Base-by-base conservation (phyloP, 768 basidiomycete genomes). In the Leccinellum rugosiceps region DNA sequence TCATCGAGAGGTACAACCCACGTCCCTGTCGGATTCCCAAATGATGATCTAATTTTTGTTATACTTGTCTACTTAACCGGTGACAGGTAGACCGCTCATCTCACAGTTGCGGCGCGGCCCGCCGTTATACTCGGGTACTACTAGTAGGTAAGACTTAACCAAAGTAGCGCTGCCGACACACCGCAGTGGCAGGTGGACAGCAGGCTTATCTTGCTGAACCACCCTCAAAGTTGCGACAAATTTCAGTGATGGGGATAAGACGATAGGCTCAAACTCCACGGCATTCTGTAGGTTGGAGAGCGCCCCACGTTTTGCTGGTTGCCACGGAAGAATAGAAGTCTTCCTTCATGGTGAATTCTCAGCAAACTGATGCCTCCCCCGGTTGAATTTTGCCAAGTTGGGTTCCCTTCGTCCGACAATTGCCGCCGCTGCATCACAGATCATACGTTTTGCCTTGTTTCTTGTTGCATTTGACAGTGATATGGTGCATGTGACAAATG, bases 1-100 rank as follows among this genome's bases (percentile, higher is more conserved):
- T 55, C 63, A 59, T 67, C 61, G 54, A 68, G 66, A 63, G 57
- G 56, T 55, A 65, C 65, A 58, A 54, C 62, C 59, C 31, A 53
- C 60, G 65, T 71, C 60, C 64, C 68, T 72, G 68, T 70, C 68
- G 66, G 68, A 68, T 63, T 64, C 59, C 59, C 61, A 64, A 66
- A 62, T 65, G 41, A 60, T 62, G 53, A 58, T 65, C 55, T 62
- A 53, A 65, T 67, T 50, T 50, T 50, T 50, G 52, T 56, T 56
- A 56, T 57, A 41, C 50, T 58, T 19, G 46, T 57, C 61, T 55
- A 28, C 53, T 62, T 65, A 61, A 35, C 53, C 55, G 58, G 53
- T 68, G 66, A 64, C 71, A 63, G 60, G 14, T 52, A 19, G 51
- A 49, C 62, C 66, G 66, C 68, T 58, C 63, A 57, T 61, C 61